Percentiles rank a stretch among this genome's conserved stretches.
Evolutionary conservation across 768 basidiomycete species (phyloP).

Genomic region (Panus rudis): DNA sequence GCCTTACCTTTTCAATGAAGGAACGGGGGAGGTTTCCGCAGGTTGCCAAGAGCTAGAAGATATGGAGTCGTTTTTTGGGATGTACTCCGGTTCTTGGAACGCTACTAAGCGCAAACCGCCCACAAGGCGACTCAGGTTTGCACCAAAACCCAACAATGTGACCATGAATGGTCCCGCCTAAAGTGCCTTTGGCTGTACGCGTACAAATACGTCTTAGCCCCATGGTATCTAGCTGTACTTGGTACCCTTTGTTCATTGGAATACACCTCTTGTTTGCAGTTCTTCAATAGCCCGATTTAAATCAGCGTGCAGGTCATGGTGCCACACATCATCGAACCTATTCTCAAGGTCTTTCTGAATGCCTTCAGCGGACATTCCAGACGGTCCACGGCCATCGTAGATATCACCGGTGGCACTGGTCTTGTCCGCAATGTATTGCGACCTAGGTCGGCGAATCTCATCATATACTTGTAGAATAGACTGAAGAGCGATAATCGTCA

Average conservation of each 20-base stretch:
- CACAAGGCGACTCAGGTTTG: too few relatives aligned
- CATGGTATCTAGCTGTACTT: too few relatives aligned
- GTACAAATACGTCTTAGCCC: too few relatives aligned
- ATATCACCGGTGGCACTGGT: conserved; percentile 1
- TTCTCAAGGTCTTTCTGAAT: conserved; percentile 3
- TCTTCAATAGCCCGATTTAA: too few relatives aligned
- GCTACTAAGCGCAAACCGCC: too few relatives aligned
- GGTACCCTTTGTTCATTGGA: too few relatives aligned
- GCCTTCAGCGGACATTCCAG: conserved; percentile 4
- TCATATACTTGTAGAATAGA: conserved; percentile 6
- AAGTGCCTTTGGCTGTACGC: too few relatives aligned
- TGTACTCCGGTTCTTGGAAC: too few relatives aligned
- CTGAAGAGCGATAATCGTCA: not conserved
- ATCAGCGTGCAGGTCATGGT: conserved; percentile 4
- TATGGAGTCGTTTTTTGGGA: not conserved
- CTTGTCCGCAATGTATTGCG: conserved; percentile 6
- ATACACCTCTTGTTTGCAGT: too few relatives aligned
- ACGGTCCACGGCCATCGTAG: conserved; percentile 1
- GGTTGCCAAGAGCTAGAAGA: not conserved
- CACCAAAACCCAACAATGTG: too few relatives aligned
- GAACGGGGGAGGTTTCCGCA: not conserved
- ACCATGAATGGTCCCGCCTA: too few relatives aligned
- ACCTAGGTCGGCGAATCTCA: conserved; percentile 6
- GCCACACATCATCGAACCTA: conserved; percentile 1
- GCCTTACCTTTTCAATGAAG: conserved; percentile 8